Base-by-base conservation (phyloP, 495 filamentous ascomycete genomes). In the Penicillium mononematosum region DNA sequence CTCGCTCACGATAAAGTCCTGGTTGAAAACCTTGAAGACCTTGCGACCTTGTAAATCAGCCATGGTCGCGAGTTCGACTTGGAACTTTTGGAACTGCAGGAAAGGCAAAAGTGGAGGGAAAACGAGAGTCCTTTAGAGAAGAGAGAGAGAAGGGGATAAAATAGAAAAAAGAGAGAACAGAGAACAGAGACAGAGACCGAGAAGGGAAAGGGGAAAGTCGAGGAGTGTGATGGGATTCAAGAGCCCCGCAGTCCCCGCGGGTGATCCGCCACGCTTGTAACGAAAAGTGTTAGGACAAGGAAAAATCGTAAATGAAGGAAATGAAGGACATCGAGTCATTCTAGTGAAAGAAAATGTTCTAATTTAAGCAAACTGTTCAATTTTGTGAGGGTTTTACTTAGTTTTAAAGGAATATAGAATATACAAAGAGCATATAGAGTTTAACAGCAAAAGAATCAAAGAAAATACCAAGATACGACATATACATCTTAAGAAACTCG, bases 21-120 rank as follows among this genome's bases (percentile, higher is more conserved):
- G 94, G 83, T 97, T 97, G 80, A 98, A 98, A 68, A 98, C 94
- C 88, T 98, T 98, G 84, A 98, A 98, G 74, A 92, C 83, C 80
- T 95, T 96, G 70, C 92, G 89, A 69, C 90, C 90, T 61, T 86
- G 84, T 50, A 95, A 78, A 71, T 92, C 88, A 64, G 83, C 78
- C 89, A 92, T 93, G 69, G 36, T 36, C 31, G 11, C 59, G 66
- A 32, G 53, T 45, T 50, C 24, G 24, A 5, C 31, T 22, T 48
- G 47, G 42, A 47, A 29, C 36, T 24, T 17, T 24, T 17, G 34
- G 24, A 29, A 5, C 36, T 10, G 41, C 6, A 39, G 45, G 27
- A 29, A 29, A 60, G 48, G 31, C 51, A 24, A 44, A 24, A 56
- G 43, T 52, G 5, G 29, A 58, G 19, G 50, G 8, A 32, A 50